Base-by-base conservation (phyloP, 106 monocot species). In the Dendrobium catenatum region DNA sequence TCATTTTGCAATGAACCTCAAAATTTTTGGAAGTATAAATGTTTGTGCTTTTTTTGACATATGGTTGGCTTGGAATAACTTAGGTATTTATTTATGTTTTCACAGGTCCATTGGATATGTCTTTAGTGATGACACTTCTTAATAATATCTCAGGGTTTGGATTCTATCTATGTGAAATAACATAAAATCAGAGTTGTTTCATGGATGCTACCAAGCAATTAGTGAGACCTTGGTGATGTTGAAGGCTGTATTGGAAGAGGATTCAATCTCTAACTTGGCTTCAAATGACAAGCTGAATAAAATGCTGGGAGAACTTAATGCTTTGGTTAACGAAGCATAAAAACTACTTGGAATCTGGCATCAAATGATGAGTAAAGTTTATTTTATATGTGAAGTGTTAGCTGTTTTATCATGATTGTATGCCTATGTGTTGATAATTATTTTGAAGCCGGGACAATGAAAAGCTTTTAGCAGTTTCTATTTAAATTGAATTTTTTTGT, bases 281-380 rank as follows among this genome's bases (percentile, higher is more conserved):
- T 79, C 81, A 75, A 83, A 83, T 86, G 97, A 87, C 56, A 79
- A 87, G 51, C 70, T 91, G 22, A 84, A 77, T 11, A 81, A 87
- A 55, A 77, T 81, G 24, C 47, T 94, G 46, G 79, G 84, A 85
- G 89, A 89, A 80, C 86, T 94, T 20, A 85, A 87, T 87, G 68
- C 72, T 82, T 42, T 83, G 41, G 68, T 88, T 58, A 80, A 84
- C 68, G 88, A 89, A 82, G 85, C 91, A 70, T 79, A 41, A 66
- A 89, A 86, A 81, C 86, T 92, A 75, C 20, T 88, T 74, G 87
- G 82, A 73, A 80, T 77, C 81, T 98, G 94, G 94, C 81, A 94
- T 29, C 88, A 82, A 33, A 33, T 2, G 33, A 33, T 33, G 33
- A 33, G 33, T 33, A 33, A 33, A 33, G 33, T 33, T 33, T 90